Percentiles rank a stretch among this genome's conserved stretches.
Conservation (phyloP, 495 filamentous ascomycete genomes). For the Geopyxis carbonaria region DNA sequence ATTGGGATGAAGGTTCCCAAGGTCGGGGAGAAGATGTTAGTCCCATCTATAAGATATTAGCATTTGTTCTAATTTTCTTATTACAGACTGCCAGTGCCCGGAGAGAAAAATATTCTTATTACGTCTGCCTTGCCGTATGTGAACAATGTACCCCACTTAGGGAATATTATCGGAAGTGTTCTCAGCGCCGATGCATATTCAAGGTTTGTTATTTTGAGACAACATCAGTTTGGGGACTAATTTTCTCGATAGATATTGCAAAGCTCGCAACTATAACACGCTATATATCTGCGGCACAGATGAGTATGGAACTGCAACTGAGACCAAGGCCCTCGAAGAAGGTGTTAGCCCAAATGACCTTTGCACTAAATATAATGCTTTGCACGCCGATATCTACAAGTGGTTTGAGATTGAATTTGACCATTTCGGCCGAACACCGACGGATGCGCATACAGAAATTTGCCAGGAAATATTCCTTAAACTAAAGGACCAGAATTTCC, state of each 20-base stretch:
- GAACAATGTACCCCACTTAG: constrained; percentile 90
- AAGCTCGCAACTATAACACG: constrained; percentile 47
- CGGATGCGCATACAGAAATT: constrained; percentile 66
- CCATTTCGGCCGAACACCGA: constrained; percentile 68
- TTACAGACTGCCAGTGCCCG: constrained; percentile 29
- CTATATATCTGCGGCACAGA: constrained; percentile 55
- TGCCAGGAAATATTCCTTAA: constrained; percentile 70
- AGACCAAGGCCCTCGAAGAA: constrained; percentile 49
- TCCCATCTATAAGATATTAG: constrained; percentile 2
- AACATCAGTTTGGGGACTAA: constrained; percentile 4
- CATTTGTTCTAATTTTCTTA: background rate
- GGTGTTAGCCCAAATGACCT: constrained; percentile 41
- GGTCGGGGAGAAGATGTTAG: constrained; percentile 19
- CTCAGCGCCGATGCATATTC: constrained; percentile 67
- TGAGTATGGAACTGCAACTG: constrained; percentile 77
- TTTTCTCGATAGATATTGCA: constrained; percentile 44
- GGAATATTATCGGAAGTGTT: constrained; percentile 84
- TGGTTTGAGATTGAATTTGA: constrained; percentile 82
- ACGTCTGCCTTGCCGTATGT: constrained; percentile 69
- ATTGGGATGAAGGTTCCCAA: constrained; percentile 17
- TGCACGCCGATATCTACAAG: constrained; percentile 71
- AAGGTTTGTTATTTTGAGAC: constrained; percentile 30
- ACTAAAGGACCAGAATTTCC: constrained; percentile 60
- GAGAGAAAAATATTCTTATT: constrained; percentile 39
- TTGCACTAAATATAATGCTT: constrained; percentile 69